Conservation (phyloP, 2,329 filamentous ascomycete species). For the Claviceps sp. region DNA sequence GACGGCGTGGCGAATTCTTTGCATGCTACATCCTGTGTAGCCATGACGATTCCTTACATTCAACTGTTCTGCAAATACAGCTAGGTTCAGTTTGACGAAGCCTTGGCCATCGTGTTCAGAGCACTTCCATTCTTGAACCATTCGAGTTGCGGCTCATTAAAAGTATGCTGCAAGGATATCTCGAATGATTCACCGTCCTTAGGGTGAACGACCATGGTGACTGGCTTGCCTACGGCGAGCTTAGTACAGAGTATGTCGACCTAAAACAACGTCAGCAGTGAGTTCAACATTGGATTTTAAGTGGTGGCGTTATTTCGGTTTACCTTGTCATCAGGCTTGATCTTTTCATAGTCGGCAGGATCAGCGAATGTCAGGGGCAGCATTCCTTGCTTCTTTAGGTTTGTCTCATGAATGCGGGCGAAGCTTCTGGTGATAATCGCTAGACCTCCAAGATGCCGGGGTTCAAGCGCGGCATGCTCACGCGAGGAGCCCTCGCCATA, state of each 20-base stretch:
- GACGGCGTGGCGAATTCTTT: background rate
- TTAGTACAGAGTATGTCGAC: slow-evolving; percentile 81
- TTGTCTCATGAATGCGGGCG: slow-evolving; percentile 99
- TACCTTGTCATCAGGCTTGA: slow-evolving; percentile 78
- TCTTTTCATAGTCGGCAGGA: slow-evolving; percentile 95
- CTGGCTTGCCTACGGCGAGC: slow-evolving; percentile 80
- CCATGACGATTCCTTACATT: background rate
- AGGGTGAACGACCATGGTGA: slow-evolving; percentile 86
- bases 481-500: slow-evolving; percentile 96
- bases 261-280: slow-evolving; percentile 20
- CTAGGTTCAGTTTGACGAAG: slow-evolving; percentile 17
- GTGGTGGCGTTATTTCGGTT: slow-evolving; percentile 5
- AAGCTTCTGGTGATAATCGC: slow-evolving; percentile 94
- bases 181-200: slow-evolving; percentile 74
- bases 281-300: background rate
- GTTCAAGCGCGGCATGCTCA: slow-evolving; percentile 97
- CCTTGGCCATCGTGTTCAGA: slow-evolving; percentile 96
- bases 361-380: slow-evolving; percentile 91
- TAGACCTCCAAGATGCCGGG: slow-evolving; percentile 89
- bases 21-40: no score
- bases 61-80: background rate
- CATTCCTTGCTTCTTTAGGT: slow-evolving; percentile 99
- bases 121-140: slow-evolving; percentile 99
- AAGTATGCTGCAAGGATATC: slow-evolving; percentile 80
- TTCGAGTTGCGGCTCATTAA: slow-evolving; percentile 95